Percentiles rank a stretch among this genome's conserved stretches.
phyloP scores from a whole-genome alignment of 169 alveolate species.

The Cryptosporidium sp. region DNA sequence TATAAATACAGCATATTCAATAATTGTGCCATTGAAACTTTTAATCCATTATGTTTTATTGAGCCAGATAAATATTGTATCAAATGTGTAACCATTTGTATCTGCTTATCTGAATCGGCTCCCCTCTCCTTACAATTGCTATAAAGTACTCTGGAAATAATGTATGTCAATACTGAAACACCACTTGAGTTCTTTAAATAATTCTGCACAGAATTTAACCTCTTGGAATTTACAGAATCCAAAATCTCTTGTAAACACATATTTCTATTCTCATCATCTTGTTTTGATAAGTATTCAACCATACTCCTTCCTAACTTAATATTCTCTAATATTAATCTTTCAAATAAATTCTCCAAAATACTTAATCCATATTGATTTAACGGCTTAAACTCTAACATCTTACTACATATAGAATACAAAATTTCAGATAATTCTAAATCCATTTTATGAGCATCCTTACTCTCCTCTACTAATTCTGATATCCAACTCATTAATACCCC shows the following conservation, averaged over 20 bases:
- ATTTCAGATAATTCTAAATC: slow-evolving; percentile 15
- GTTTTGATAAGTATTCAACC: slow-evolving; percentile 16
- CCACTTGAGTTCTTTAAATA: slow-evolving; percentile 12
- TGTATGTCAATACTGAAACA: slow-evolving; percentile 32
- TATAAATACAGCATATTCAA: slow-evolving; percentile 38
- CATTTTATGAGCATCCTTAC: neutral
- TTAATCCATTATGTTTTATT: slow-evolving; percentile 2
- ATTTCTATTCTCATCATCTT: neutral
- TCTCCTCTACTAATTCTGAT: neutral
- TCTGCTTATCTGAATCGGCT: neutral
- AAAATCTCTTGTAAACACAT: neutral
- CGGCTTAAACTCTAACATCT: slow-evolving; percentile 39
- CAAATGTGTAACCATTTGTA: slow-evolving; percentile 23
- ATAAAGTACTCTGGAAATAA: slow-evolving; percentile 35
- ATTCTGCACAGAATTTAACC: neutral
- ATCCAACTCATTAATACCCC: neutral
- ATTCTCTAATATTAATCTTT: neutral
- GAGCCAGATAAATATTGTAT: slow-evolving; percentile 13
- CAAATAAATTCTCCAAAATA: neutral
- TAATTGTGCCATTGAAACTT: slow-evolving; percentile 8
- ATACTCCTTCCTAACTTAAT: neutral
- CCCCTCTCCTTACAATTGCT: slow-evolving; percentile 10
- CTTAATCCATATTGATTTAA: neutral
- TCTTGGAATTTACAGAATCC: neutral
- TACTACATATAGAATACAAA: slow-evolving; percentile 13